Evolutionary conservation across 176 grass and related monocot species (phyloP), one percentile per base, ranked within the genome.

Genomic region (Cenchrus fungigraminus): DNA sequence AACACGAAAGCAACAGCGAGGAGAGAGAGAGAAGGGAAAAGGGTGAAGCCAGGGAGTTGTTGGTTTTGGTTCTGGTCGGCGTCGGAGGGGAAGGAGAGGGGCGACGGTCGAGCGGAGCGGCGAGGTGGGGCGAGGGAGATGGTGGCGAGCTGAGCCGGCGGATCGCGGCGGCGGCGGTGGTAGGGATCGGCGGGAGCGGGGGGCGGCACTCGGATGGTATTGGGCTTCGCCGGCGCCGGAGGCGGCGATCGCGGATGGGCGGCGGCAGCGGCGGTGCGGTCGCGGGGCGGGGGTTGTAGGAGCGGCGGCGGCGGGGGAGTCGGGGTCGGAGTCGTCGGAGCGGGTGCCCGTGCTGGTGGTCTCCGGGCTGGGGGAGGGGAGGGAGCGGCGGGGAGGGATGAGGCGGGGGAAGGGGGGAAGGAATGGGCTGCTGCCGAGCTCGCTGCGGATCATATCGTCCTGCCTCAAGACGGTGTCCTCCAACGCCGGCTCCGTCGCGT

Each of bases 381-480:
- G 5, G 74, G 69, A 76, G 76, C 47, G 59, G 79, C 74, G 28
- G 71, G 51, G 78, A 76, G 60, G 59, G 71, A 87, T 89, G 93
- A 92, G 82, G 93, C 89, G 77, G 80, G 86, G 88, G 61, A 90
- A 90, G 68, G 88, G 88, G 67, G 94, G 80, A 63, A 93, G 82
- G 86, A 99, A 99, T 86, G 94, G 97, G 52, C 69, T 99, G 83
- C 90, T 99, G 56, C 97, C 97, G 73, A 92, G 85, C 86, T 99
- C 97, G 81, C 84, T 99, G 85, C 90, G 97, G 88, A 99, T 99
- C 82, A 94, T 99, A 65, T 99, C 97, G 47, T 97, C 97, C 29
- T 99, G 94, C 88, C 91, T 99, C 74, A 99, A 97, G 97, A 97
- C 97, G 77, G 97, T 99, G 10, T 94, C 97, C 4, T 97, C 92